A percentile compares a stretch with the other conserved stretches of the same genome.
These are phyloP conservation scores for Chenopodium album DNA, from an alignment of 148 eudicot species.

Conservation along the genomic window DNA sequence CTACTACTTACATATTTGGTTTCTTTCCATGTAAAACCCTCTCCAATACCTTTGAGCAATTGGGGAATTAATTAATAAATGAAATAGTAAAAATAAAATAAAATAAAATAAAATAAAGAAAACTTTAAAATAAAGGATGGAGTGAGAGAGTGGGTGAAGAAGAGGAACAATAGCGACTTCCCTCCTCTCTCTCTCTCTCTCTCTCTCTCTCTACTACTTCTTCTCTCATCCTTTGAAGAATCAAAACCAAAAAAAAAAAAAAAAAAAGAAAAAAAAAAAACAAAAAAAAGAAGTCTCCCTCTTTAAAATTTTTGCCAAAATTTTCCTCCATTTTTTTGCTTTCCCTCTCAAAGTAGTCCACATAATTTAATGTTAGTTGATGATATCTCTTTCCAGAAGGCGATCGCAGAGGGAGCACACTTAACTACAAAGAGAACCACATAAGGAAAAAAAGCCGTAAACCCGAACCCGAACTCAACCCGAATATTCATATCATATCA, in stretches of 20 bases:
- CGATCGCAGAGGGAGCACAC: slow-evolving; percentile 54
- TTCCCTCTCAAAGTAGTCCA: slow-evolving; percentile 7
- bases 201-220: slow-evolving; percentile 16
- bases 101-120: background rate
- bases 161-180: slow-evolving; percentile 53
- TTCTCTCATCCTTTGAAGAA: background rate
- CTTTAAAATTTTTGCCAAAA: background rate
- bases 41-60: slow-evolving; percentile 38
- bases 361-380: slow-evolving; percentile 29
- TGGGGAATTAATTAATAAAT: slow-evolving; percentile 31
- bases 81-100: background rate
- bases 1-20: background rate
- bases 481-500: background rate
- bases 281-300: background rate
- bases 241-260: too few relatives aligned
- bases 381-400: slow-evolving; percentile 54
- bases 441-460: slow-evolving; percentile 20
- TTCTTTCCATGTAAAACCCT: slow-evolving; percentile 33
- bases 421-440: slow-evolving; percentile 28
- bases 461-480: background rate
- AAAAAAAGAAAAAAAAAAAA: too few relatives aligned
- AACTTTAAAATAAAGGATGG: slow-evolving; percentile 34
- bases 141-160: slow-evolving; percentile 50
- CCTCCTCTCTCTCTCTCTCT: slow-evolving; percentile 22
- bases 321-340: background rate